A percentile compares a stretch with the other conserved stretches of the same genome.
Conservation (phyloP, 2,329 filamentous ascomycete species). For the Aureobasidium sp. region DNA sequence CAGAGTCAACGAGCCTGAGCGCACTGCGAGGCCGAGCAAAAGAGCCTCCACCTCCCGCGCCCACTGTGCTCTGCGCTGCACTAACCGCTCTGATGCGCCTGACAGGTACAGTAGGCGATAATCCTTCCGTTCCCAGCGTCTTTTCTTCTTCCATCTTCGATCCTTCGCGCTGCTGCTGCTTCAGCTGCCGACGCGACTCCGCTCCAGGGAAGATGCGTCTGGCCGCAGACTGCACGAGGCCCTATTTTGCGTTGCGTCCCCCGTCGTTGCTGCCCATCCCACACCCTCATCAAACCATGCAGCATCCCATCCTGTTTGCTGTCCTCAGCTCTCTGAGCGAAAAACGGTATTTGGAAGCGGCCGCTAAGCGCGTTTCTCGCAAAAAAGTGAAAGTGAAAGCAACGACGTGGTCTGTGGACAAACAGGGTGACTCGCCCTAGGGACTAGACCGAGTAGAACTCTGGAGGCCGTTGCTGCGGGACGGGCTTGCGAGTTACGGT, state of each 20-base stretch:
- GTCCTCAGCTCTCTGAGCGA: conserved; percentile 6
- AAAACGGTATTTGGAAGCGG: conserved; percentile 14
- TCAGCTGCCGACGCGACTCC: neutral
- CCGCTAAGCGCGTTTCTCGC: conserved; percentile 13
- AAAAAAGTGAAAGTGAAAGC: conserved; percentile 2
- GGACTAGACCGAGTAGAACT: conserved; percentile 7
- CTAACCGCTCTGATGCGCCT: conserved; percentile 1
- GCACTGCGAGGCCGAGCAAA: neutral
- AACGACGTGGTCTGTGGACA: conserved; percentile 7
- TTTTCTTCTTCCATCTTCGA: conserved; percentile 10
- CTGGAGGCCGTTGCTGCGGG: conserved; percentile 13
- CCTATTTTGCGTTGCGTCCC: neutral
- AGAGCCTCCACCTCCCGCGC: conserved; percentile 6
- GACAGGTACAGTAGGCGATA: conserved; percentile 4
- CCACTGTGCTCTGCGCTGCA: neutral
- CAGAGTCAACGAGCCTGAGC: neutral
- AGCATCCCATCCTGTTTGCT: neutral
- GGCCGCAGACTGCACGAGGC: conserved; percentile 8
- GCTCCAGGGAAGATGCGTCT: neutral
- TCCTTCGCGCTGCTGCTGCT: neutral
- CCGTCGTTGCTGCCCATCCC: neutral
- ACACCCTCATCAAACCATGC: conserved; percentile 9
- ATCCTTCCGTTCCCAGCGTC: conserved; percentile 3
- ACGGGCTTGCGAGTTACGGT: neutral
- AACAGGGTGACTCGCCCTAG: conserved; percentile 7